Percentiles rank a stretch among this genome's conserved stretches.
Conservation (phyloP, 2,329 filamentous ascomycete genomes). For the Scortechinia acanthostroma region DNA sequence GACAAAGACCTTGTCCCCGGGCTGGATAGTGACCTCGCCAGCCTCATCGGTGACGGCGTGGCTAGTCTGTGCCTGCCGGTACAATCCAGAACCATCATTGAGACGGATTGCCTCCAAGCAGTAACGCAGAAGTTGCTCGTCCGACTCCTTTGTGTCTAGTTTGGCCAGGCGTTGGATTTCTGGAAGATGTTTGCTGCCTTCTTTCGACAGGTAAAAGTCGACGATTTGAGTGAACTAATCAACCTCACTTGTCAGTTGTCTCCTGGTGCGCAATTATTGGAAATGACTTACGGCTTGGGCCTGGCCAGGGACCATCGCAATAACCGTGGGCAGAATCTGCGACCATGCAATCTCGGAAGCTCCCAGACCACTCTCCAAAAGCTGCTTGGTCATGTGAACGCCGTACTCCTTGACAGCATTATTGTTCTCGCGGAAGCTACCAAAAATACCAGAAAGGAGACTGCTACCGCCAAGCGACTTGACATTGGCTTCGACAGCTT, state of each 20-base stretch:
- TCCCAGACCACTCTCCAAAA: constrained; percentile 56
- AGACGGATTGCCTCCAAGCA: constrained; percentile 67
- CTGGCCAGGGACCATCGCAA: constrained; percentile 64
- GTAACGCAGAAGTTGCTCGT: constrained; percentile 61
- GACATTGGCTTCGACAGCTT: constrained; percentile 56
- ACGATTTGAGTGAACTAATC: constrained; percentile 65
- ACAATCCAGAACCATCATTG: constrained; percentile 52
- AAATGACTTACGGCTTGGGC: constrained; percentile 58
- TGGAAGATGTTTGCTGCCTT: constrained; percentile 44
- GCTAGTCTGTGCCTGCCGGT: constrained; percentile 40
- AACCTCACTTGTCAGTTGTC: neutral
- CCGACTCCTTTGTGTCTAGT: constrained; percentile 43
- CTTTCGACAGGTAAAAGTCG: constrained; percentile 62
- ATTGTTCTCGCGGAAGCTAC: constrained; percentile 36
- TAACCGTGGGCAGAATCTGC: constrained; percentile 62
- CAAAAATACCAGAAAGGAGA: constrained; percentile 43
- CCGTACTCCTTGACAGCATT: constrained; percentile 58
- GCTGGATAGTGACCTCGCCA: constrained; percentile 36
- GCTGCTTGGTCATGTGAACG: constrained; percentile 52
- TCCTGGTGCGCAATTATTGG: constrained; percentile 15
- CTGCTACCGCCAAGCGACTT: constrained; percentile 42
- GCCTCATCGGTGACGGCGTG: constrained; percentile 41
- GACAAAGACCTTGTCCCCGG: constrained; percentile 55
- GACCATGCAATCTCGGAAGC: constrained; percentile 64
- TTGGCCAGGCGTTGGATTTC: constrained; percentile 54